These are phyloP conservation scores for Allantophomopsis lycopodina DNA, from an alignment of 2,329 filamentous ascomycete species.

Conservation along the genomic window DNA sequence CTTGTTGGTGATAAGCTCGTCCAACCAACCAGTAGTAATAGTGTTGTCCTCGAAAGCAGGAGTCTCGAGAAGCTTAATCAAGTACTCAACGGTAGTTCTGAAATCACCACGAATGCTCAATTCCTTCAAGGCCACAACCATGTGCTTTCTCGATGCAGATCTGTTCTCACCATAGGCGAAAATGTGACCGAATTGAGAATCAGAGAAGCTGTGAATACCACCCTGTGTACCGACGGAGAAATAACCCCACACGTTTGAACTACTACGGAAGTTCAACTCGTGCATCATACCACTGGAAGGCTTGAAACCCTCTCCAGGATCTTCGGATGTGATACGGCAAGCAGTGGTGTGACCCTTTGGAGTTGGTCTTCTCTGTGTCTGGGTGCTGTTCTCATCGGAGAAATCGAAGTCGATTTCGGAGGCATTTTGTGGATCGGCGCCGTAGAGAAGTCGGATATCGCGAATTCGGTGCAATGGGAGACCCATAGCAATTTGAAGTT, in stretches of 20 bases:
- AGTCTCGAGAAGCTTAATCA: conserved; percentile 97
- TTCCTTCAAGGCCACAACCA: conserved; percentile 97
- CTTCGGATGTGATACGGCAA: conserved; percentile 97
- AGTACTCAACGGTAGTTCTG: conserved; percentile 93
- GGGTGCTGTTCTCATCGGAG: conserved; percentile 67
- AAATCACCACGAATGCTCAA: conserved; percentile 99
- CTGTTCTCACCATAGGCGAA: conserved; percentile 98
- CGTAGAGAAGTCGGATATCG: conserved; percentile 92
- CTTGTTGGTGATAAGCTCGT: conserved; percentile 96
- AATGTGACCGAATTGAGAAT: conserved; percentile 98
- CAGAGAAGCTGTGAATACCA: conserved; percentile 98
- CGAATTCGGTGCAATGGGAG: conserved; percentile 87
- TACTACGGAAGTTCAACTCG: conserved; percentile 96
- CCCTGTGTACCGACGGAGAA: conserved; percentile 96
- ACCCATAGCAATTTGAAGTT: conserved; percentile 98
- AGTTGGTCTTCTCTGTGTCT: conserved; percentile 77
- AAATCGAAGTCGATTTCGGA: conserved; percentile 96
- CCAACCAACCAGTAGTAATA: conserved; percentile 96
- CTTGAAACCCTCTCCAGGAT: conserved; percentile 98
- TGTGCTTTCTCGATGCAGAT: conserved; percentile 92
- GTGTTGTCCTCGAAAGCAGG: conserved; percentile 98
- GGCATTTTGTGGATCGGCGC: conserved; percentile 76
- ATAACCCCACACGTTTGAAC: conserved; percentile 99
- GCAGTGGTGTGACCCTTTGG: conserved; percentile 97
- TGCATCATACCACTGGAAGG: conserved; percentile 98